Percentiles rank a stretch among this genome's conserved stretches.
Conservation (phyloP, 768 basidiomycete genomes). For the Nevesoporus exiguus region DNA sequence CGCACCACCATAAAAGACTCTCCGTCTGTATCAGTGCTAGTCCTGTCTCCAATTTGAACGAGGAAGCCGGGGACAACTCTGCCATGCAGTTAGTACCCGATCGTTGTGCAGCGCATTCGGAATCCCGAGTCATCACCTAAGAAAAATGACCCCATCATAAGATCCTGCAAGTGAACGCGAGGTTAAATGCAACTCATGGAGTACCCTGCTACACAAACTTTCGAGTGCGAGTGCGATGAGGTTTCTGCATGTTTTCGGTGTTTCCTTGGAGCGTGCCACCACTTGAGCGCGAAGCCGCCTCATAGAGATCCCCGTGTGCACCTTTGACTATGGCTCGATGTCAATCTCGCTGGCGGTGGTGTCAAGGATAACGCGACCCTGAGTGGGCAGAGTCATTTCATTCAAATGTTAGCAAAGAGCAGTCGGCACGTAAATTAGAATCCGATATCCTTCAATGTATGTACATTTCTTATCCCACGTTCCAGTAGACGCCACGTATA, state of each 20-base stretch:
- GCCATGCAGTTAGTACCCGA: background rate
- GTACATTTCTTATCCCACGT: too few species aligned
- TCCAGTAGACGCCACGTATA: too few species aligned
- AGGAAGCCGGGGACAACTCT: conserved; percentile 90
- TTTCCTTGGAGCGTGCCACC: conserved; percentile 52
- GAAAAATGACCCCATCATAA: conserved; percentile 94
- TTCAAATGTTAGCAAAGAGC: too few species aligned
- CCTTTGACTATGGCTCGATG: conserved; percentile 92
- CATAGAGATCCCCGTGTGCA: conserved; percentile 25
- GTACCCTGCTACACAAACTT: conserved; percentile 49
- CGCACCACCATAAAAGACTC: conserved; percentile 89
- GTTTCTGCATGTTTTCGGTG: conserved; percentile 91
- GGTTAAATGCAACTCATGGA: conserved; percentile 4
- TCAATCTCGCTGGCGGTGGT: conserved; percentile 88
- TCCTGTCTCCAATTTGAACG: conserved; percentile 92
- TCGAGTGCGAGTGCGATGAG: conserved; percentile 87
- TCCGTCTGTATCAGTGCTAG: conserved; percentile 87
- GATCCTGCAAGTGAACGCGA: conserved; percentile 56
- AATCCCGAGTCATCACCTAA: conserved; percentile 52
- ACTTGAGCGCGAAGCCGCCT: background rate
- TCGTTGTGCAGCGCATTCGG: background rate
- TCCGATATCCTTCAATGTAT: too few species aligned
- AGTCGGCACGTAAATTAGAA: too few species aligned
- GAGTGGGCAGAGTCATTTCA: conserved; percentile 77
- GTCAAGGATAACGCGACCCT: conserved; percentile 81